These are phyloP conservation scores for Aurantiochytrium sp. DNA, from an alignment of 108 stramenopile genomes.

Conservation along the genomic window DNA sequence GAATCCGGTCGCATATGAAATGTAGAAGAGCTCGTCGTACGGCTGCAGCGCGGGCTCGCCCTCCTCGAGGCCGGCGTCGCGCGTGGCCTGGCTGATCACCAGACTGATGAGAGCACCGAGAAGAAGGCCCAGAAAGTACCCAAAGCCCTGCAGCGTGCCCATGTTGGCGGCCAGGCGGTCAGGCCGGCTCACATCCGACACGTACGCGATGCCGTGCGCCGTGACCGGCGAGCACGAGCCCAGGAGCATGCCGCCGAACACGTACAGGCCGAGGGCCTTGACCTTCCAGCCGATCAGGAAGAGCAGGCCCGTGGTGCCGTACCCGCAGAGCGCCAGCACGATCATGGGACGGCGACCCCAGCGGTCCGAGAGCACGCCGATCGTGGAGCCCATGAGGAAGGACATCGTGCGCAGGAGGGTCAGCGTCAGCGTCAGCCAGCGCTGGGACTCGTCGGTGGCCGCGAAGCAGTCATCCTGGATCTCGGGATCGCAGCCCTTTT, in stretches of 20 bases:
- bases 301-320: background rate
- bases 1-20: background rate
- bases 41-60: background rate
- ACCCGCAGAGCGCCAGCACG: background rate
- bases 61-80: background rate
- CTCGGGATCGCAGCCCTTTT: slow-evolving; percentile 4
- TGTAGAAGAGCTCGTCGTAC: background rate
- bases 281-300: background rate
- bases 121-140: slow-evolving; percentile 11
- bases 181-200: background rate
- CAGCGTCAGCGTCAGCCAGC: background rate
- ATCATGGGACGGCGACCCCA: background rate
- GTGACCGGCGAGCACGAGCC: background rate
- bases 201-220: slow-evolving; percentile 1
- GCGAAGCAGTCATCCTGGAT: slow-evolving; percentile 26
- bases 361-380: background rate
- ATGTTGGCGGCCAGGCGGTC: slow-evolving; percentile 3
- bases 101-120: background rate
- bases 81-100: background rate
- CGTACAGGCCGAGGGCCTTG: background rate
- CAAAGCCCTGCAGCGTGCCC: background rate
- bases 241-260: background rate
- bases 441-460: background rate
- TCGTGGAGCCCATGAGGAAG: background rate
- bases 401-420: background rate